Evolutionary conservation across 1,284 basidiomycete species (phyloP), one percentile per base, ranked within the genome.

Genomic region (Fomes fomentarius): DNA sequence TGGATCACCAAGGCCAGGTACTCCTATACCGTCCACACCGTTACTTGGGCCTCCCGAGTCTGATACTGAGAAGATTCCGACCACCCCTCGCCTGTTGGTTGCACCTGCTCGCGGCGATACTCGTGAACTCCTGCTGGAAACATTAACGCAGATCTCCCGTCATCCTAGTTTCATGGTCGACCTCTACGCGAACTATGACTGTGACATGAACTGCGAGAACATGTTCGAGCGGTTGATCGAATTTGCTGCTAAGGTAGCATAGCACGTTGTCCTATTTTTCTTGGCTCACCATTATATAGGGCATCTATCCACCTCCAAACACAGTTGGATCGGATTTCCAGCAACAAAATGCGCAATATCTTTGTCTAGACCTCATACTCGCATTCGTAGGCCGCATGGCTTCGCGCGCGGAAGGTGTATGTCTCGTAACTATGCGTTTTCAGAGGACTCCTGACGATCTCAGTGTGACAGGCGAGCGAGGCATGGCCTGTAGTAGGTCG

Each of bases 171-270:
- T 96, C 73, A 94, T 98, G 89, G 93, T 97, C 41, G 94, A 98
- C 67, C 77, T 98, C 10, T 99, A 94, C 77, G 82, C 87, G 54
- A 99, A 99, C 71, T 99, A 97, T 71, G 97, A 99, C 70, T 98
- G 95, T 69, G 93, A 98, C 66, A 87, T 92, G 59, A 96, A 98
- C 67, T 96, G 93, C 71, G 96, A 98, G 75, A 96, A 99, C 69
- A 74, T 99, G 54, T 98, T 96, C 66, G 95, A 98, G 69, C 80
- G 92, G 8, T 73, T 98, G n/a, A 78, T 97, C 52, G 88, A 89
- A 19, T 98, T 98, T 72, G 75, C 98, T 58, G 93, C 91, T 2
- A 88, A 89, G 80, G 93, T 90, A 62, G 38, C 10, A 35, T 21
- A 25, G 8, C 14, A 24, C 1, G 21, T 8, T 12, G 19, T 11